Conservation (phyloP, 2,329 filamentous ascomycete genomes). For the Colletotrichum abscissum region DNA sequence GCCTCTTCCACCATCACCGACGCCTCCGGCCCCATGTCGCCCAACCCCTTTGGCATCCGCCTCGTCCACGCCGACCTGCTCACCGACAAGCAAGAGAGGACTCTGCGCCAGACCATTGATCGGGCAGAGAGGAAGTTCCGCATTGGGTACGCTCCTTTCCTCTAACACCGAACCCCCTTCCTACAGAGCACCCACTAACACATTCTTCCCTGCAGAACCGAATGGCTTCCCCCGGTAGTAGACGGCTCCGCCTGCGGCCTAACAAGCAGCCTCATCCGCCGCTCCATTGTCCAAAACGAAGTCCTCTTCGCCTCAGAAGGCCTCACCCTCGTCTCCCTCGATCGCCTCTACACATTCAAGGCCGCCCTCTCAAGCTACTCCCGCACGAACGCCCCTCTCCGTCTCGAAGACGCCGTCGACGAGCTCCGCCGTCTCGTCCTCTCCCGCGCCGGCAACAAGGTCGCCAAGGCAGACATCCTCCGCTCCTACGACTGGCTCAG, state of each 20-base stretch:
- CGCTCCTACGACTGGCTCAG: conserved; percentile 69
- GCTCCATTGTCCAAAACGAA: conserved; percentile 70
- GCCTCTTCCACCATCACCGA: conserved; percentile 50
- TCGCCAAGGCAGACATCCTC: conserved; percentile 63
- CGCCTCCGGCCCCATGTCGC: conserved; percentile 44
- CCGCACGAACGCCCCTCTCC: conserved; percentile 53
- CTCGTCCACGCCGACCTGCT: conserved; percentile 62
- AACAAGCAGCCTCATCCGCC: conserved; percentile 63
- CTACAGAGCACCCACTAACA: background rate
- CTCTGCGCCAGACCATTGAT: conserved; percentile 58
- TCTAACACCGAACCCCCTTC: conserved; percentile 18
- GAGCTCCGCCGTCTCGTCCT: conserved; percentile 71
- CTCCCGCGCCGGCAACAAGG: conserved; percentile 59
- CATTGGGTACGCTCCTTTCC: conserved; percentile 37
- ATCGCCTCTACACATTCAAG: conserved; percentile 74
- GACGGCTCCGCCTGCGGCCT: conserved; percentile 57
- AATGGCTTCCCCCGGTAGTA: conserved; percentile 57
- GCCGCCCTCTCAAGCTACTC: conserved; percentile 68
- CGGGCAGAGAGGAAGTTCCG: conserved; percentile 62
- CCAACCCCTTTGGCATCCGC: conserved; percentile 59
- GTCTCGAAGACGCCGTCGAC: conserved; percentile 71
- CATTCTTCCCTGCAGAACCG: conserved; percentile 41
- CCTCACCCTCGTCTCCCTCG: conserved; percentile 69
- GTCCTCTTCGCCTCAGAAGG: conserved; percentile 70
- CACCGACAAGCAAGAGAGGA: conserved; percentile 58